Evolutionary conservation across 495 filamentous ascomycete species (phyloP), one percentile per base, ranked within the genome.

Genomic region (Talaromyces ruber): DNA sequence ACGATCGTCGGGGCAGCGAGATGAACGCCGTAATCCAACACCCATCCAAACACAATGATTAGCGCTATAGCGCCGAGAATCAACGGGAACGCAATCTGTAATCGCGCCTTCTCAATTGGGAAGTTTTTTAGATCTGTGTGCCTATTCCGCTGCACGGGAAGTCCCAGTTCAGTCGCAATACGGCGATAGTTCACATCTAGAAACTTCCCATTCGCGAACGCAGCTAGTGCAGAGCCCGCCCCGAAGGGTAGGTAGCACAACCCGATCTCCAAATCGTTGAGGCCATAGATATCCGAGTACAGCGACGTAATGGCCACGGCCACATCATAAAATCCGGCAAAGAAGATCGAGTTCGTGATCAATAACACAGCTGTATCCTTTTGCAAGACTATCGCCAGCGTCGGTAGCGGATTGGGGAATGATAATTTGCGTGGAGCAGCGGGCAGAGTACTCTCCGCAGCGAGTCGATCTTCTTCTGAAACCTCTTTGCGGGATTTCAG

Each of bases 201-300:
- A 6, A 81, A 52, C 71, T 95, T 92, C 62, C 93, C 93, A 70
- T 92, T 91, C 62, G 89, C 86, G 65, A 95, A 87, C 45, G 92
- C 90, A 63, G 92, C 94, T 58, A 96, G 86, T 58, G 90, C 92
- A 58, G 94, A 73, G n/a, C 80, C 79, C 0, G 73, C 63, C 0
- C 76, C 76, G 26, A 79, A 74, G 8, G 81, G 72, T 6, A 70
- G 51, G 58, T 66, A 78, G 51, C 70, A 64, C 4, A 77, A 65
- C 4, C 77, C 75, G 30, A 79, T 73, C 28, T 67, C 59, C 0
- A 79, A 51, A 32, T 77, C 74, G n/a, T 69, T 64, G 2, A 77
- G 68, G 6, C 62, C 45, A 51, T 77, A 80, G 7, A 67, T 56
- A 4, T 57, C 53, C 1, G 64, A 54, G 56, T 72, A 76, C n/a